Evolutionary conservation across 495 filamentous ascomycete species (phyloP), one percentile per base, ranked within the genome.

Genomic region (Aspergillus bertholletiae): DNA sequence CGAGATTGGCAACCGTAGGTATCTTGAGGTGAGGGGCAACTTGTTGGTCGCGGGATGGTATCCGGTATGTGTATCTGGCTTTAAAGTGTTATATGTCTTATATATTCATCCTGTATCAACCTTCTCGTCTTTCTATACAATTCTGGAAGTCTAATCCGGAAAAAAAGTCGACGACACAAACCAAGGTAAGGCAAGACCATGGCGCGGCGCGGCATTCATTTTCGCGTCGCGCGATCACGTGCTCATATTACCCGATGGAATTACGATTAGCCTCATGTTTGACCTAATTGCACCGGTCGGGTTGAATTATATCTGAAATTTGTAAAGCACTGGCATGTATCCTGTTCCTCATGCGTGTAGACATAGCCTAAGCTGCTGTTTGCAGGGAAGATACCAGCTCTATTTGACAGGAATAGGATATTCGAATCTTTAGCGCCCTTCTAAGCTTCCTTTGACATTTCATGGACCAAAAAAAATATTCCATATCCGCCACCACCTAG

Each of bases 191-290:
- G 51, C 37, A 50, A 34, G 46, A 46, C 44, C 47, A 50, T 44
- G 59, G 57, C 62, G 67, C 65, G 64, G 49, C 53, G 58, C 54
- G 58, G 46, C 15, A 27, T 27, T 46, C 32, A 49, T 44, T 55
- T 55, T 54, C 66, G 63, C 65, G 68, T 67, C 71, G 62, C 71
- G 71, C 67, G 62, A 59, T 70, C 71, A 74, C 70, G 65, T 74
- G 71, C 41, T 9, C 8, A 20, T n/a, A 23, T 58, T 59, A 37
- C 23, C 53, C 54, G 48, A 44, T 49, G 41, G 56, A 55, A 49
- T 26, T 30, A 51, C 26, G 53, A 35, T 5, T 22, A 12, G 24
- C 45, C 26, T 30, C 5, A 32, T 7, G 6, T 7, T 17, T 18
- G 1, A 4, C 17, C 2, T 12, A n/a, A 4, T n/a, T 11, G 2